Base-by-base conservation (phyloP, 23 red algal species). In the Cyanidiococcus yangmingshanensis region DNA sequence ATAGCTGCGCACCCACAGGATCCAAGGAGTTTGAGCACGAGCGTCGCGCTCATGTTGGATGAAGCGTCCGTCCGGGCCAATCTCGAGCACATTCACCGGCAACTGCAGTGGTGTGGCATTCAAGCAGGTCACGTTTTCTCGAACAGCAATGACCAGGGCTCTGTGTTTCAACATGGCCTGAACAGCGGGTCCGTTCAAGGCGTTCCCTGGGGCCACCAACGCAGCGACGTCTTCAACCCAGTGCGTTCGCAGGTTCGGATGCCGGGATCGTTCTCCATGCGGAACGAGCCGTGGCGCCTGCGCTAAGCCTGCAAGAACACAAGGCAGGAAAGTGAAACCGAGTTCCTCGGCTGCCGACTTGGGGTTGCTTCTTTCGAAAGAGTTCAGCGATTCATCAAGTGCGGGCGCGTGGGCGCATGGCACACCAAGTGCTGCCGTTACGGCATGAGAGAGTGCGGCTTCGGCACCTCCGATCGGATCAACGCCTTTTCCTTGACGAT, bases 321-420 rank as follows among this genome's bases (percentile, higher is more conserved):
- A 89, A 0, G 84, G 82, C 40, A 98, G 79, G 75, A 98, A 98
- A 0, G 94, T 98, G 74, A 91, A 91, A 32, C 94, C 94, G 29
- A 98, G 87, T 81, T 98, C 94, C 78, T 98, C 94, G 17, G 94
- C 94, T 32, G 94, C 94, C 18, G 88, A 83, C 67, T 91, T 98
- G 38, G 94, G 94, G 50, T 68, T 71, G 39, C 88, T 84, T 0
- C 39, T 58, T 30, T 57, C 59, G 32, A 58, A 82, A 75, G 84
- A 79, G 31, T 79, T 79, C 26, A 71, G 67, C 31, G 91, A 77
- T 38, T 88, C 80, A 33, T 54, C 58, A 37, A 98, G 71, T 41
- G 85, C 83, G 39, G 94, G 94, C 24, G 88, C 88, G 76, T 98
- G 94, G 37, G 94, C 94, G 74, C 94, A 98, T 0, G 94, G 88